Evolutionary conservation across 2,329 filamentous ascomycete species (phyloP).

Genomic region (Metarhizium anisopliae): DNA sequence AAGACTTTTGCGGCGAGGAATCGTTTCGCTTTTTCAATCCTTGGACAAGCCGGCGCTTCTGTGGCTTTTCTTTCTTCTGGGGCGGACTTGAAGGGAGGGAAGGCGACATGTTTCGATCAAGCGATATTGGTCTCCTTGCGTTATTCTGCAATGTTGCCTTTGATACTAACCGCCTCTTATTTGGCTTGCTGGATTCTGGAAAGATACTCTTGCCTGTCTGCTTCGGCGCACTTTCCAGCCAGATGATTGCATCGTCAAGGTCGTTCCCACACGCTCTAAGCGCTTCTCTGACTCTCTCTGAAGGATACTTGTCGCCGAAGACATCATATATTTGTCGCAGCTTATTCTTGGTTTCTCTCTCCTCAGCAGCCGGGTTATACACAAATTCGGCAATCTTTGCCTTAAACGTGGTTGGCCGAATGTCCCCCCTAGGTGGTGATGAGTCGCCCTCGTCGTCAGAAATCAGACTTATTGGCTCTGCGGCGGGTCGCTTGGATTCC

Average conservation of each 20-base stretch:
- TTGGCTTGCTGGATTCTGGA: constrained; percentile 11
- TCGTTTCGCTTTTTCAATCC: constrained; percentile 20
- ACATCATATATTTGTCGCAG: constrained; percentile 29
- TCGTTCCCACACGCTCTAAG: constrained; percentile 23
- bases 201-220: background rate
- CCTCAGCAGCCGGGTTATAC: constrained; percentile 40
- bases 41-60: constrained; percentile 26
- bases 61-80: constrained; percentile 12
- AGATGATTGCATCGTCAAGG: constrained; percentile 25
- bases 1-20: constrained; percentile 14
- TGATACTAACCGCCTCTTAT: constrained; percentile 20
- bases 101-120: constrained; percentile 11
- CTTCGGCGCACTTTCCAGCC: constrained; percentile 15
- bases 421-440: constrained; percentile 49
- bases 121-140: constrained; percentile 5
- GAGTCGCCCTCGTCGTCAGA: constrained; percentile 37
- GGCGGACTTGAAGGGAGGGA: constrained; percentile 19
- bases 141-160: constrained; percentile 18
- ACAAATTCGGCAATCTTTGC: constrained; percentile 28
- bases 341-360: constrained; percentile 24
- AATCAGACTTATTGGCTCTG: constrained; percentile 36
- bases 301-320: constrained; percentile 20
- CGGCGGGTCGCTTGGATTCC: constrained; percentile 26
- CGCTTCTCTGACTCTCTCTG: constrained; percentile 23
- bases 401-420: constrained; percentile 50